A percentile compares a stretch with the other conserved stretches of the same genome.
Conservation (phyloP, 129 eudicot genomes). For the Pittosporum tobira region DNA sequence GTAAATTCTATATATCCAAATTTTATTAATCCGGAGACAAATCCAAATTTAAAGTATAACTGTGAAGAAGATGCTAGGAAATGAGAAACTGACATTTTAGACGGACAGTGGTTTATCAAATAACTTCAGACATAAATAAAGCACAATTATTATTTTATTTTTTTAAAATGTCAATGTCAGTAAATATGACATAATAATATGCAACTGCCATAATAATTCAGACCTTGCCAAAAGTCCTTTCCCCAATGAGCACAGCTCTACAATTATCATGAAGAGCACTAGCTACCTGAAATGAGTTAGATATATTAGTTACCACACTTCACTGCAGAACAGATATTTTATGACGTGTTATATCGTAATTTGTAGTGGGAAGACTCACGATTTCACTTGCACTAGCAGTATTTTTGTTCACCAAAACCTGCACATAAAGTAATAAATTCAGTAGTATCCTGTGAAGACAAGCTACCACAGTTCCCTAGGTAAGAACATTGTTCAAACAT, state of each 20-base stretch:
- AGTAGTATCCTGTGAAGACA: neutral
- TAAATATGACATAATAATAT: neutral
- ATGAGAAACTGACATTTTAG: neutral
- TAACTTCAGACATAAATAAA: neutral
- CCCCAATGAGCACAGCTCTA: conserved; percentile 92
- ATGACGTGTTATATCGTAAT: neutral
- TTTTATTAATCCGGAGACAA: neutral
- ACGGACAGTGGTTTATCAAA: neutral
- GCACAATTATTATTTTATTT: too few species aligned
- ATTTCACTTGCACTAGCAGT: conserved; percentile 99
- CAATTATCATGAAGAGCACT: conserved; percentile 97
- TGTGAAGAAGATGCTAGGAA: neutral
- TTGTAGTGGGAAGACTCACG: conserved; percentile 55
- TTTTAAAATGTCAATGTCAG: too few species aligned
- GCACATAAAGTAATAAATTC: conserved; percentile 18
- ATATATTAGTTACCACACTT: conserved; percentile 17
- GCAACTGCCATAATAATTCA: conserved; percentile 7
- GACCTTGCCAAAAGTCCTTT: conserved; percentile 90
- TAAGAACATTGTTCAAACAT: neutral
- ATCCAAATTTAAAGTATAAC: neutral
- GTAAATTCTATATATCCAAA: neutral
- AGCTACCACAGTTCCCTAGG: neutral
- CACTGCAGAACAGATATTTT: neutral
- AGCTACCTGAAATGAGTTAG: conserved; percentile 58
- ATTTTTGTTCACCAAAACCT: conserved; percentile 90